These are phyloP conservation scores for Microcyclospora tardicrescens DNA, from an alignment of 2,329 filamentous ascomycete species.

Conservation along the genomic window DNA sequence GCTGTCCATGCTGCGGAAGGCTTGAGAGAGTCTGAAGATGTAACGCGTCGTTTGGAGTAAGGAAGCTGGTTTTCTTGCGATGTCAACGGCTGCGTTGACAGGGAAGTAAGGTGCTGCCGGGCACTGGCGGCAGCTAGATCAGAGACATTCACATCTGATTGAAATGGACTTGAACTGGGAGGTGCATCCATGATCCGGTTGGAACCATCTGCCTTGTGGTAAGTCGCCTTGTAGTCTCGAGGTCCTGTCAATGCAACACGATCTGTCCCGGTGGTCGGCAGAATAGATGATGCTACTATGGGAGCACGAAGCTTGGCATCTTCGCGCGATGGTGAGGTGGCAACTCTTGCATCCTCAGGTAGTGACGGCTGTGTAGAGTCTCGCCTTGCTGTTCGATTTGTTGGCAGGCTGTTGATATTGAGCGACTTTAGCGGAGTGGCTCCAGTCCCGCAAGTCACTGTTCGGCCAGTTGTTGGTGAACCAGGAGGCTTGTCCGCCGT, in stretches of 20 bases:
- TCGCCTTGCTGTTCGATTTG: not conserved
- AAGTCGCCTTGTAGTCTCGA: too few species aligned
- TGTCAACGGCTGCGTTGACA: constrained; percentile 10
- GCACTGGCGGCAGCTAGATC: too few species aligned
- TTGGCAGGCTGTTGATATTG: constrained; percentile 16
- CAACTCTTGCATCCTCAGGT: not conserved
- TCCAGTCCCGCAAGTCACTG: constrained; percentile 14
- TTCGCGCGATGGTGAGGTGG: not conserved
- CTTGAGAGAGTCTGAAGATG: constrained; percentile 8
- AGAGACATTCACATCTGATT: too few species aligned
- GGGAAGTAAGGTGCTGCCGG: constrained; percentile 1
- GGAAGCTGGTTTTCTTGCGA: too few species aligned
- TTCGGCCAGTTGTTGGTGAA: constrained; percentile 8
- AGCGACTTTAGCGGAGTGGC: constrained; percentile 17
- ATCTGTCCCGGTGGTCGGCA: too few species aligned
- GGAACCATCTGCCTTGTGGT: too few species aligned
- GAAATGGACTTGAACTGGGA: too few species aligned
- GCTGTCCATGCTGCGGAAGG: constrained; percentile 17
- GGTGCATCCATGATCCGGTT: too few species aligned
- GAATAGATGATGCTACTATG: not conserved
- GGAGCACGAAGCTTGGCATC: not conserved
- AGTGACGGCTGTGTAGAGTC: constrained; percentile 6
- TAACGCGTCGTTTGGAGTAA: too few species aligned
- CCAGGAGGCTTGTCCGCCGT: constrained; percentile 4
- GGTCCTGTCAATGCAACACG: too few species aligned